Percentiles rank a stretch among this genome's conserved stretches.
phyloP scores from a whole-genome alignment of 371 early-diverging fungal genomes.

The Entomophthora muscae region DNA sequence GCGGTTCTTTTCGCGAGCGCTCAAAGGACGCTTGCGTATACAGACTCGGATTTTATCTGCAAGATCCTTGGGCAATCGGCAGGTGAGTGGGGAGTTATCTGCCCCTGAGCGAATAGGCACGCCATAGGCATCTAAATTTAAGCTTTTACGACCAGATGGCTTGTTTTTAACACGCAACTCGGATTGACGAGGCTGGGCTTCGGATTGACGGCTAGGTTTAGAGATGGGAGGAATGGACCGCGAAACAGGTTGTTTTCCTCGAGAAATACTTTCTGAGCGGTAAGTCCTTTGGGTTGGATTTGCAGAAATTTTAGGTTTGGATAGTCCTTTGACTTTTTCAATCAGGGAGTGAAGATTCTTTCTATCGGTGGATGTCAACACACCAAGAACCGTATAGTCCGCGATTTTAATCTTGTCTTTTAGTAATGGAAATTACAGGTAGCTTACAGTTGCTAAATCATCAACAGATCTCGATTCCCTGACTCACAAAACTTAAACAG shows the following conservation, averaged over 20 bases:
- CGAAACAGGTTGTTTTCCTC: background rate
- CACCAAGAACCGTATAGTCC: conserved; percentile 59
- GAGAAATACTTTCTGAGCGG: background rate
- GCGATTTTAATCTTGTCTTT: conserved; percentile 48
- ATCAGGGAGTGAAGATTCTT: conserved; percentile 58
- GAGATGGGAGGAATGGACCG: background rate
- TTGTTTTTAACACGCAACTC: conserved; percentile 7
- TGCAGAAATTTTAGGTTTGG: conserved; percentile 6
- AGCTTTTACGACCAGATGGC: background rate
- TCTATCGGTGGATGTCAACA: conserved; percentile 54
- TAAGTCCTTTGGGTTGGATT: conserved; percentile 8
- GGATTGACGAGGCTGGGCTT: background rate
- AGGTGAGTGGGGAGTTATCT: background rate
- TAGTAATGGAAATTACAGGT: background rate
- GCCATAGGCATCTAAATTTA: conserved; percentile 11
- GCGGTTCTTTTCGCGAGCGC: conserved; percentile 47
- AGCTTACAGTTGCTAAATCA: conserved; percentile 28
- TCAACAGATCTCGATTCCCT: conserved; percentile 38
- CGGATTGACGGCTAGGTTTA: background rate
- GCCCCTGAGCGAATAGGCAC: conserved; percentile 10
- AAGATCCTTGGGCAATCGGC: background rate
- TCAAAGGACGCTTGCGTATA: conserved; percentile 90
- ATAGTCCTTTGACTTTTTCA: conserved; percentile 18
- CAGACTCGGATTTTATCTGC: conserved; percentile 82
- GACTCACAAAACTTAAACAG: conserved; percentile 24